These are phyloP conservation scores for Pichia gijzeniarum DNA, from an alignment of 805 yeast species.

Conservation along the genomic window DNA sequence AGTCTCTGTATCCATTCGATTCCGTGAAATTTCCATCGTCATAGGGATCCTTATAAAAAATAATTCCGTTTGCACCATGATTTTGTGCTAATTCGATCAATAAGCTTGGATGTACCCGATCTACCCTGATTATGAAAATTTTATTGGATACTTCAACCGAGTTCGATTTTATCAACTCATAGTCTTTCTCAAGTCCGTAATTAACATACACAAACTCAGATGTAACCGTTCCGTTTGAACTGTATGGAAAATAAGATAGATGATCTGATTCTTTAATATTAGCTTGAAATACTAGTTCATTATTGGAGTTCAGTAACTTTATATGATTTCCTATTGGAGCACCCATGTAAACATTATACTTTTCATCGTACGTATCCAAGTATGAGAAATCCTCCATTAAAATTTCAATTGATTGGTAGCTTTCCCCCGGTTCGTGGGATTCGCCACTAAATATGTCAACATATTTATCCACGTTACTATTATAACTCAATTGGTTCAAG, in stretches of 20 bases:
- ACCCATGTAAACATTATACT: slow-evolving; percentile 51
- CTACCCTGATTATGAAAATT: slow-evolving; percentile 53
- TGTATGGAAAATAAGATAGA: slow-evolving; percentile 52
- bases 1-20: slow-evolving; percentile 48
- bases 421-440: slow-evolving; percentile 23
- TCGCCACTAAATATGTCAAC: slow-evolving; percentile 18
- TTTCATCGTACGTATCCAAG: slow-evolving; percentile 42
- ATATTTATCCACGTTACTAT: slow-evolving; percentile 18
- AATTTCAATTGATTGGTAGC: slow-evolving; percentile 15
- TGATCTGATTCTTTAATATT: slow-evolving; percentile 40
- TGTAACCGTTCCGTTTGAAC: slow-evolving; percentile 55
- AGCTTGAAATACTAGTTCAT: slow-evolving; percentile 38
- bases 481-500: slow-evolving; percentile 24
- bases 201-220: slow-evolving; percentile 53
- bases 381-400: slow-evolving; percentile 15
- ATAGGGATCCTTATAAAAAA: slow-evolving; percentile 50
- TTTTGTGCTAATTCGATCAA: slow-evolving; percentile 57
- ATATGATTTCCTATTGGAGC: slow-evolving; percentile 43
- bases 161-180: slow-evolving; percentile 32
- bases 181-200: slow-evolving; percentile 54
- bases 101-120: slow-evolving; percentile 44
- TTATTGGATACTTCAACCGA: slow-evolving; percentile 45
- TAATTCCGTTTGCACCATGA: slow-evolving; percentile 56
- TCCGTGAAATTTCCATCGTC: slow-evolving; percentile 55
- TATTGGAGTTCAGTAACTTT: slow-evolving; percentile 31